phyloP scores from a whole-genome alignment of 2,329 filamentous ascomycete genomes.

The Phoma herbarum region DNA sequence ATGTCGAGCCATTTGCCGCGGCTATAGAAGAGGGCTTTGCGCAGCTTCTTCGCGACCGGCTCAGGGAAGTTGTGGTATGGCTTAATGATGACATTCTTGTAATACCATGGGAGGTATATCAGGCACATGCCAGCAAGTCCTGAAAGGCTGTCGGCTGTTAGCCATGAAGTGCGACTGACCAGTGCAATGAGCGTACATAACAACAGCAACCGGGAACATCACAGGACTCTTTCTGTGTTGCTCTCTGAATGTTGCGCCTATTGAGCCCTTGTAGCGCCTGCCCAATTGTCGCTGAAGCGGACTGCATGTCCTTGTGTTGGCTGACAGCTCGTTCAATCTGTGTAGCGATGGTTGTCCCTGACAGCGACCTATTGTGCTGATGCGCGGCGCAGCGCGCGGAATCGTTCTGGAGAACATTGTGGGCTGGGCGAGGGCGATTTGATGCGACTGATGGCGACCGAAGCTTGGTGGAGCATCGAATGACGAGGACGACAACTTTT shows the following conservation, averaged over 20 bases:
- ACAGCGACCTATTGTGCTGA: conserved; percentile 35
- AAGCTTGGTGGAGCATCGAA: conserved; percentile 29
- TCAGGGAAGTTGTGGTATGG: conserved; percentile 70
- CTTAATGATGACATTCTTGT: conserved; percentile 57
- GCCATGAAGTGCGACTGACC: not conserved
- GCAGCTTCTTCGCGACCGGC: conserved; percentile 77
- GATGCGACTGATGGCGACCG: conserved; percentile 22
- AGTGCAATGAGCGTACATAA: conserved; percentile 34
- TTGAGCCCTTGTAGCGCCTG: conserved; percentile 41
- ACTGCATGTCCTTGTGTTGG: conserved; percentile 36
- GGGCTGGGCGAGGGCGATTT: conserved; percentile 25
- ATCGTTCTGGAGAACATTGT: conserved; percentile 52
- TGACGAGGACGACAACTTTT: conserved; percentile 37
- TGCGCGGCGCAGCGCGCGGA: conserved; percentile 36
- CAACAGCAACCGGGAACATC: conserved; percentile 48
- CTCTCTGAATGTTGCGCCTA: conserved; percentile 39
- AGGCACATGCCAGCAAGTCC: conserved; percentile 50
- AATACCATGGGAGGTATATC: conserved; percentile 58
- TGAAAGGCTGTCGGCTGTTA: conserved; percentile 45
- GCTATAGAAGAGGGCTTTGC: conserved; percentile 87
- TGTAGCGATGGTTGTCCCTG: conserved; percentile 35
- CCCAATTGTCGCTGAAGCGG: conserved; percentile 37
- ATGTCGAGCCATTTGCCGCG: conserved; percentile 71
- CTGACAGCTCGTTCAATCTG: conserved; percentile 31
- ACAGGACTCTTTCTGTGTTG: conserved; percentile 53